Conservation (phyloP, 495 filamentous ascomycete genomes). For the Xylaria nigripes region DNA sequence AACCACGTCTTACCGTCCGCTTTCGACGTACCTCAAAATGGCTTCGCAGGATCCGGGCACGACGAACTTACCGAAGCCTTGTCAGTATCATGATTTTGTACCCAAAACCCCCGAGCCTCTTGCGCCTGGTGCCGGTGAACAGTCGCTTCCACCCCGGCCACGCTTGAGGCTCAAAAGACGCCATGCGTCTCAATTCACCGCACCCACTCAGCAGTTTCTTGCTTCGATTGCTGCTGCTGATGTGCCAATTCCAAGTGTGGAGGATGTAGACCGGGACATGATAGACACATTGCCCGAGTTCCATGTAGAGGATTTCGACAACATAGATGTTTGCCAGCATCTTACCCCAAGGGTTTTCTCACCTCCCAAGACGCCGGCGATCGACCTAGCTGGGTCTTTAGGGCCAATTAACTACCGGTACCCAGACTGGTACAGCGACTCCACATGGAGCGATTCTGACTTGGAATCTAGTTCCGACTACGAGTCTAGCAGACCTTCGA, state of each 20-base stretch:
- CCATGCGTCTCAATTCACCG: constrained; percentile 37
- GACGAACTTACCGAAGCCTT: constrained; percentile 34
- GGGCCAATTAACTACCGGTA: constrained; percentile 32
- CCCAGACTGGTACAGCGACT: constrained; percentile 41
- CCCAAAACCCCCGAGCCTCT: constrained; percentile 41
- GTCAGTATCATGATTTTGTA: constrained; percentile 27
- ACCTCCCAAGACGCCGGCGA: constrained; percentile 40
- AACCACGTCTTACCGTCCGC: background rate
- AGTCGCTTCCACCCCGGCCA: constrained; percentile 34
- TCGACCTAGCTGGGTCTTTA: constrained; percentile 27
- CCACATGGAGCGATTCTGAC: constrained; percentile 36
- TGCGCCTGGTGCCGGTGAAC: constrained; percentile 23
- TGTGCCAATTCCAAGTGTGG: constrained; percentile 48
- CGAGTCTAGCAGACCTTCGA: constrained; percentile 44
- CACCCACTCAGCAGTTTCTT: constrained; percentile 49
- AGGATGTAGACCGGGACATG: constrained; percentile 36
- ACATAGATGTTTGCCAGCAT: constrained; percentile 20
- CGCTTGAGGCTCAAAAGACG: constrained; percentile 39
- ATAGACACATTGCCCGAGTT: constrained; percentile 19
- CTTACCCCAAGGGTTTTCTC: constrained; percentile 29
- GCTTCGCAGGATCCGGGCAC: constrained; percentile 33
- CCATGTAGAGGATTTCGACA: constrained; percentile 22
- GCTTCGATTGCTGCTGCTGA: constrained; percentile 50
- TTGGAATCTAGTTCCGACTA: constrained; percentile 42
- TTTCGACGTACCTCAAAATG: constrained; percentile 19